Evolutionary conservation across 1,284 basidiomycete genomes (phyloP).

Genomic region (Sanghuangporus weigelae): DNA sequence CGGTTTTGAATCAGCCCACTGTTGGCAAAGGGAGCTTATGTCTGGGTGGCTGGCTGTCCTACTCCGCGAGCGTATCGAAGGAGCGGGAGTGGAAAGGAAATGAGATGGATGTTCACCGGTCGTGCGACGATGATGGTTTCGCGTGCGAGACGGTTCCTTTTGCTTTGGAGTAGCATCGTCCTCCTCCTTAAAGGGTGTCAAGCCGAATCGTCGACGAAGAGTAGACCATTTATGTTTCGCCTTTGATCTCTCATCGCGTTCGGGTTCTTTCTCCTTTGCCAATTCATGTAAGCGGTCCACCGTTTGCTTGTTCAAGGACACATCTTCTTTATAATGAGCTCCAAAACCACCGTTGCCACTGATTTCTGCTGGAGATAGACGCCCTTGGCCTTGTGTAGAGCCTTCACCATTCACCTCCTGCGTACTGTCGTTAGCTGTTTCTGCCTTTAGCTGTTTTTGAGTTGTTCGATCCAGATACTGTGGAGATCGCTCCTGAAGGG

Average conservation of each 20-base stretch:
- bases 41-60: conserved; percentile 45
- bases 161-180: background rate
- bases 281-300: background rate
- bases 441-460: conserved; percentile 53
- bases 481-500: conserved; percentile 41
- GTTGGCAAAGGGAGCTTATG: conserved; percentile 49
- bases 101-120: background rate
- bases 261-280: background rate
- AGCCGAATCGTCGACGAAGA: conserved; percentile 31
- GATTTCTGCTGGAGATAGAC: background rate
- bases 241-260: conserved; percentile 36
- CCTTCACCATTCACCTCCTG: conserved; percentile 44
- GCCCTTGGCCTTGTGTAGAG: background rate
- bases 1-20: conserved; percentile 51
- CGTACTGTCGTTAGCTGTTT: conserved; percentile 59
- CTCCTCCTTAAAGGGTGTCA: background rate
- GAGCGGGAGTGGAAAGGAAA: conserved; percentile 34
- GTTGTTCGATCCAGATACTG: conserved; percentile 48
- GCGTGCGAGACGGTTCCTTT: background rate
- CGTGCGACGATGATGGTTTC: background rate
- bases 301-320: background rate
- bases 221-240: conserved; percentile 41
- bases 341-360: background rate
- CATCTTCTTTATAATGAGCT: background rate
- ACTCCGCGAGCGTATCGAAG: conserved; percentile 41